Conservation (phyloP, 75 land plant species). For the Isoetes taiwanensis region DNA sequence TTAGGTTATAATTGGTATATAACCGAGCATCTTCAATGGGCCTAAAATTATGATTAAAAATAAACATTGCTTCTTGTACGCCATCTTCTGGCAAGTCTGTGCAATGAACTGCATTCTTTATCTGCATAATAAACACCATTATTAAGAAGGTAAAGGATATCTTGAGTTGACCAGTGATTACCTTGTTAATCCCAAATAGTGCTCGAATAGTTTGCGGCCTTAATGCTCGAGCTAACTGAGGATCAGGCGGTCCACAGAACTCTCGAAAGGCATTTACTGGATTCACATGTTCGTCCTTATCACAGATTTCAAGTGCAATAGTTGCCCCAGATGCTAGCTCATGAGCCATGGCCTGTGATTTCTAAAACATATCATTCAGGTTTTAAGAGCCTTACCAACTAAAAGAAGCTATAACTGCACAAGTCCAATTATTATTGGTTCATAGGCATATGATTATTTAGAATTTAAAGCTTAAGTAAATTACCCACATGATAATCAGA, state of each 20-base stretch:
- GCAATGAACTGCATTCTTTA: slow-evolving; percentile 34
- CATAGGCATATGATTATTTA: no score
- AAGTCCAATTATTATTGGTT: no score
- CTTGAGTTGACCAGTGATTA: neutral
- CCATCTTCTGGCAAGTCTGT: slow-evolving; percentile 36
- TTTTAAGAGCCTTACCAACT: neutral
- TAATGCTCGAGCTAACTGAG: slow-evolving; percentile 13
- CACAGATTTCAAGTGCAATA: slow-evolving; percentile 22
- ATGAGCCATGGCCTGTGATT: slow-evolving; percentile 28
- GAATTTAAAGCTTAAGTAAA: slow-evolving; percentile 4
- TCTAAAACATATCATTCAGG: neutral
- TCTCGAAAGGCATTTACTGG: slow-evolving; percentile 28
- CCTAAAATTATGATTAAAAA: slow-evolving; percentile 31
- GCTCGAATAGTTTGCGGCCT: slow-evolving; percentile 25
- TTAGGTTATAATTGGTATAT: no score
- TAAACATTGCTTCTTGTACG: slow-evolving; percentile 15
- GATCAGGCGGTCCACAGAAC: slow-evolving; percentile 35
- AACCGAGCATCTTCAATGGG: no score
- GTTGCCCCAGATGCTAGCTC: slow-evolving; percentile 25
- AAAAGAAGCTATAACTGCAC: no score
- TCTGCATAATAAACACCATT: no score
- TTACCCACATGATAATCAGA: slow-evolving; percentile 28
- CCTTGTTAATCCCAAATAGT: slow-evolving; percentile 33
- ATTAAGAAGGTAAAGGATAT: no score
- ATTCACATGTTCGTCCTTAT: slow-evolving; percentile 14